phyloP scores from a whole-genome alignment of 2,329 filamentous ascomycete species.

The Venturia effusa region DNA sequence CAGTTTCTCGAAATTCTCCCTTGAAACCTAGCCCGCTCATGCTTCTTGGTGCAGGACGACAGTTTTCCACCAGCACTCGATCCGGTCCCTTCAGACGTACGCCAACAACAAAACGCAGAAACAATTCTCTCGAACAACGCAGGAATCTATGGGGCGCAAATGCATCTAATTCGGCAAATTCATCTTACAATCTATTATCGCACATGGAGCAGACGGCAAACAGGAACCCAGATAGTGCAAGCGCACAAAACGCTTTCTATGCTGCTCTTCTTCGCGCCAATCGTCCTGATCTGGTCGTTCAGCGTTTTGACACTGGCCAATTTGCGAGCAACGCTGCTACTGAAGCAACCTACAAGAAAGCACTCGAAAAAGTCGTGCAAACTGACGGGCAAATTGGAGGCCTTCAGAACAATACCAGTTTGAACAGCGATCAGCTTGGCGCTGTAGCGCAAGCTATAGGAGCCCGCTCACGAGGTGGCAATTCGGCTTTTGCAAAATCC shows the following conservation, averaged over 20 bases:
- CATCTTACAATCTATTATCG: conserved; percentile 56
- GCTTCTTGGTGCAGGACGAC: conserved; percentile 18
- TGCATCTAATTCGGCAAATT: conserved; percentile 15
- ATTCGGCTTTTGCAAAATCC: conserved; percentile 44
- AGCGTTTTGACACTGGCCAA: conserved; percentile 75
- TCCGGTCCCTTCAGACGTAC: conserved; percentile 23
- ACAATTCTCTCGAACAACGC: conserved; percentile 22
- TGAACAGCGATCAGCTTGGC: conserved; percentile 56
- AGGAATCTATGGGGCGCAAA: conserved; percentile 31
- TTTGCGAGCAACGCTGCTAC: conserved; percentile 72
- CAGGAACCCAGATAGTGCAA: conserved; percentile 77
- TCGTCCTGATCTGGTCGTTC: conserved; percentile 85
- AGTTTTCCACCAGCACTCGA: conserved; percentile 26
- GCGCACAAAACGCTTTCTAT: conserved; percentile 89
- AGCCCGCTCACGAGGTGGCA: conserved; percentile 57
- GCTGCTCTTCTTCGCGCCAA: conserved; percentile 81
- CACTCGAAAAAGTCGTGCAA: conserved; percentile 46
- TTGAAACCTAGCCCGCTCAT: conserved; percentile 23
- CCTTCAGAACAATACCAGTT: conserved; percentile 24
- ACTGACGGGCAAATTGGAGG: conserved; percentile 16
- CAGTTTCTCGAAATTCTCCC: conserved; percentile 23
- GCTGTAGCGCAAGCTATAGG: conserved; percentile 74
- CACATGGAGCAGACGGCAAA: conserved; percentile 87
- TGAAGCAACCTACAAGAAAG: conserved; percentile 70
- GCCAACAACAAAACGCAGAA: conserved; percentile 15